Evolutionary conservation across 2,329 filamentous ascomycete genomes (phyloP).

Genomic region (Diaporthe citriasiana): DNA sequence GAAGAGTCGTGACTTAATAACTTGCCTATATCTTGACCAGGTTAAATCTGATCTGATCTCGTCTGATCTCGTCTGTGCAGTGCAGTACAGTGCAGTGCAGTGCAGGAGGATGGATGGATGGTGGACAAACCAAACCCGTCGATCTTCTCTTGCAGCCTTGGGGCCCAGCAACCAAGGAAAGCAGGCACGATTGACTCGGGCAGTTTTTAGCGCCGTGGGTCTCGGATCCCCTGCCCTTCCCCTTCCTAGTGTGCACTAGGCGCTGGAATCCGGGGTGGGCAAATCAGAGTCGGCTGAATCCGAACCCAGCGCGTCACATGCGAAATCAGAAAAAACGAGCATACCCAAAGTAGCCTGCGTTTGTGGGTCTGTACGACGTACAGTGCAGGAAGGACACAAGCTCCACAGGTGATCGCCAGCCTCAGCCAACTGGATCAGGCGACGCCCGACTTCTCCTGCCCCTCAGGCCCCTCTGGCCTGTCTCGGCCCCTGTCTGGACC

Average conservation of each 20-base stretch:
- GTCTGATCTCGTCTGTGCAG: background rate
- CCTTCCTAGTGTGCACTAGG: too few relatives aligned
- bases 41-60: background rate
- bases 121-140: too few relatives aligned
- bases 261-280: constrained; percentile 30
- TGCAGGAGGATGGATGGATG: too few relatives aligned
- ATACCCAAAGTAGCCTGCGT: background rate
- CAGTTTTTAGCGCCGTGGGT: constrained; percentile 9
- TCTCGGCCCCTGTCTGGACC: constrained; percentile 23
- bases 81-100: background rate
- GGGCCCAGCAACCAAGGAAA: background rate
- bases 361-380: constrained; percentile 3
- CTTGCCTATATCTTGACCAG: too few relatives aligned
- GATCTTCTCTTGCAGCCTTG: too few relatives aligned
- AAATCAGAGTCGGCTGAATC: constrained; percentile 25
- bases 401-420: constrained; percentile 16
- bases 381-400: constrained; percentile 17
- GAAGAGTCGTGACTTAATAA: too few relatives aligned
- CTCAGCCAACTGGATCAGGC: constrained; percentile 22
- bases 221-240: background rate
- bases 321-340: constrained; percentile 13
- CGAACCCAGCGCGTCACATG: constrained; percentile 31
- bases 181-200: constrained; percentile 23
- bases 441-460: background rate
- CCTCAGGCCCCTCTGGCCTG: background rate